A percentile compares a stretch with the other conserved stretches of the same genome.
Conservation (phyloP, 1,284 basidiomycete species). For the Apiotrichum laibachii region DNA sequence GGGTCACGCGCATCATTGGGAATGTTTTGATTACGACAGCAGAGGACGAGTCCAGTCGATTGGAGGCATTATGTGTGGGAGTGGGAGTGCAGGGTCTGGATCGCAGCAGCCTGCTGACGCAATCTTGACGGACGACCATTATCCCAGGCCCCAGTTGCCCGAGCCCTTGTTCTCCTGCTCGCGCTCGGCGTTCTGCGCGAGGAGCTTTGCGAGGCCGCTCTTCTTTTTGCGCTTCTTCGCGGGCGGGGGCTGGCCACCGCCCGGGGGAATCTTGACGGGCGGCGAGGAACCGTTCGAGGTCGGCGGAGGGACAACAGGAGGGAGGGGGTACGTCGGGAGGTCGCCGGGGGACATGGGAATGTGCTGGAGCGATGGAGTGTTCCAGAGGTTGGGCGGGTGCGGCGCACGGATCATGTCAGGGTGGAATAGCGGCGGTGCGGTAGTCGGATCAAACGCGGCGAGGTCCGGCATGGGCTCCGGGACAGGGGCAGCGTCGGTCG, state of each 20-base stretch:
- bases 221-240: conserved; percentile 46
- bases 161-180: conserved; percentile 25
- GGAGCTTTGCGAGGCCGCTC: conserved; percentile 44
- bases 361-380: conserved; percentile 30
- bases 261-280: conserved; percentile 1
- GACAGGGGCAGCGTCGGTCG: conserved; percentile 27
- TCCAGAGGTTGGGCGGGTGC: conserved; percentile 4
- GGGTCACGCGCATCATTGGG: too few relatives aligned
- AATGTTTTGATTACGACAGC: too few relatives aligned
- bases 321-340: conserved; percentile 42
- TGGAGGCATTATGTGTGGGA: too few relatives aligned
- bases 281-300: conserved; percentile 3
- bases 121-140: not conserved
- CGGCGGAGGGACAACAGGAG: conserved; percentile 20
- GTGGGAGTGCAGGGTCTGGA: too few relatives aligned
- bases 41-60: too few relatives aligned
- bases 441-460: too few relatives aligned
- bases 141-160: conserved; percentile 36
- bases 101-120: too few relatives aligned
- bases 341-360: conserved; percentile 37
- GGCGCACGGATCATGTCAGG: not conserved
- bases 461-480: conserved; percentile 15
- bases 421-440: not conserved
- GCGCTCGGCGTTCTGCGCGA: conserved; percentile 47
- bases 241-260: conserved; percentile 14